Conservation (phyloP, 139 green algal genomes). For the Edaphochlamys debaryana region DNA sequence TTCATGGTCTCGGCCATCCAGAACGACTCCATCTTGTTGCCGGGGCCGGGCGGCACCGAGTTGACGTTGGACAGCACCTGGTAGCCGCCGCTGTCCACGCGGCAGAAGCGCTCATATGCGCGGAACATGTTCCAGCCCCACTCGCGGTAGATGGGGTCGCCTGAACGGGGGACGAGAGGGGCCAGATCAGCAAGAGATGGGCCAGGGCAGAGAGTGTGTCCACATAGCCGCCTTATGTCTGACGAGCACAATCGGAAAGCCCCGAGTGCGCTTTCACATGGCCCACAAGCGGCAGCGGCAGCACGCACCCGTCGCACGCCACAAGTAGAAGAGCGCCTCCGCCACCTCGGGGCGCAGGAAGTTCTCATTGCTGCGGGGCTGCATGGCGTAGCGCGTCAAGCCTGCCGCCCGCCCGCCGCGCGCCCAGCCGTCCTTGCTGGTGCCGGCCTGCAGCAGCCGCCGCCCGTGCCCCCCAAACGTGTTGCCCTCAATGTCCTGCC, state of each 20-base stretch:
- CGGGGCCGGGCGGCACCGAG: constrained; percentile 53
- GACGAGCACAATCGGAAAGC: no score
- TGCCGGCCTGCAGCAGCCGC: not conserved
- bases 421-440: not conserved
- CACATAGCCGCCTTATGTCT: no score
- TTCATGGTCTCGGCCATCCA: constrained; percentile 91
- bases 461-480: not conserved
- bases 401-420: not conserved
- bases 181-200: not conserved
- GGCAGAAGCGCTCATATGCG: constrained; percentile 73
- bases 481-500: not conserved
- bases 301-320: constrained; percentile 70
- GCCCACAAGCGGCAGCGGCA: no score
- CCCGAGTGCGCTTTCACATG: no score
- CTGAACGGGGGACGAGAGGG: constrained; percentile 3
- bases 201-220: not conserved
- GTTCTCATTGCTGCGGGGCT: constrained; percentile 52
- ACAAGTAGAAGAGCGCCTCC: constrained; percentile 89
- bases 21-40: constrained; percentile 90
- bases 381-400: constrained; percentile 19
- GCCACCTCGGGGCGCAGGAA: constrained; percentile 86
- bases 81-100: constrained; percentile 71
- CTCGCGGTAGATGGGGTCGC: constrained; percentile 77
- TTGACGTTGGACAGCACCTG: constrained; percentile 22
- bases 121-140: constrained; percentile 88